Conservation (phyloP, 768 basidiomycete genomes). For the Saitozyma sp. region DNA sequence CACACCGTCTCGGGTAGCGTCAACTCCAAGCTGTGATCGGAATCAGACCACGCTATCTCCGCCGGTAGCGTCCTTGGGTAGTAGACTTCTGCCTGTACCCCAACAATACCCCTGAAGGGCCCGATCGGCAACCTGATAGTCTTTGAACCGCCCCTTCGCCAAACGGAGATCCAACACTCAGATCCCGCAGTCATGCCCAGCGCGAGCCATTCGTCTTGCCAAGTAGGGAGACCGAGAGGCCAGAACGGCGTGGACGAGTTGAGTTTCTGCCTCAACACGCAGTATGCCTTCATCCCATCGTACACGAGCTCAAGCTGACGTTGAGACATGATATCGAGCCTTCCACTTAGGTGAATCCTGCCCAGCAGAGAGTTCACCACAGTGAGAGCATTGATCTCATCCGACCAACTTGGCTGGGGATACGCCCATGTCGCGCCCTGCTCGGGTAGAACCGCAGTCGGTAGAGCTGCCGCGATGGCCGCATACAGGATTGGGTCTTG, state of each 20-base stretch:
- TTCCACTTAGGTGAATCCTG: slow-evolving; percentile 7
- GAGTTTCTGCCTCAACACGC: background rate
- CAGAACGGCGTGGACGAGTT: background rate
- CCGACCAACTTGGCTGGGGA: slow-evolving; percentile 5
- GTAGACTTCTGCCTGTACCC: no score
- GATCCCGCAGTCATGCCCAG: no score
- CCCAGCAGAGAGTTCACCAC: slow-evolving; percentile 6
- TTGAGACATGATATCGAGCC: slow-evolving; percentile 3
- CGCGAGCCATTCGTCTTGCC: slow-evolving; percentile 6
- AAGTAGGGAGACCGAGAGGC: slow-evolving; percentile 1
- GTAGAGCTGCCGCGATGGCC: slow-evolving; percentile 6
- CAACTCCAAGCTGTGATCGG: no score
- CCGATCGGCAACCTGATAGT: no score
- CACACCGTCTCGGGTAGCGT: no score
- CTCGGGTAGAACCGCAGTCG: slow-evolving; percentile 10
- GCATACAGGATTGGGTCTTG: slow-evolving; percentile 9
- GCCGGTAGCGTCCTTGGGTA: no score
- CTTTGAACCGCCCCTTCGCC: no score
- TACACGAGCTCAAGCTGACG: slow-evolving; percentile 2
- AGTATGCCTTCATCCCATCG: slow-evolving; percentile 5
- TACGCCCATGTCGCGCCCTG: slow-evolving; percentile 9
- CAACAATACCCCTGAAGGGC: no score
- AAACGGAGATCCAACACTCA: no score
- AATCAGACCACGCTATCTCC: no score
- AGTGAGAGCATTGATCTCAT: slow-evolving; percentile 12